phyloP scores from a whole-genome alignment of 1,284 basidiomycete genomes.

The Cystobasidium slooffiae region DNA sequence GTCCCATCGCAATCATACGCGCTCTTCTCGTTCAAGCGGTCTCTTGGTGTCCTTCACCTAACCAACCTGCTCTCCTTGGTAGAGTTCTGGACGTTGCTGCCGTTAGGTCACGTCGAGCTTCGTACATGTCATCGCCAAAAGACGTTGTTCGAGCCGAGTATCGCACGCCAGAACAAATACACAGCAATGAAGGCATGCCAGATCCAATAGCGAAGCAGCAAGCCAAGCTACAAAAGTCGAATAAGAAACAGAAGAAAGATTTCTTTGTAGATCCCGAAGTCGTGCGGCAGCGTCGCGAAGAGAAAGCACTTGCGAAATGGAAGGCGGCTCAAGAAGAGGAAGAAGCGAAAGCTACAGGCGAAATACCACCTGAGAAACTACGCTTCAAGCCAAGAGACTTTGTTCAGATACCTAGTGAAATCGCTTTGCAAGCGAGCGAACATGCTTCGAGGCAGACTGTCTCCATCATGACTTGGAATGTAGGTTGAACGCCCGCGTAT shows the following conservation, averaged over 20 bases:
- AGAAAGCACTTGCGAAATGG: conserved; percentile 31
- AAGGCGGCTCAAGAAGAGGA: conserved; percentile 22
- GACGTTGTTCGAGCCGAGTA: conserved; percentile 14
- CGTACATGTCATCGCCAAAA: not conserved
- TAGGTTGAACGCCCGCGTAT: conserved; percentile 26
- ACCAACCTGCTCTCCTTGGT: not conserved
- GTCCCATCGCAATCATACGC: no score
- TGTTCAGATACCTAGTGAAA: not conserved
- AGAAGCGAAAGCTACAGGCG: conserved; percentile 7
- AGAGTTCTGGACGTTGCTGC: not conserved
- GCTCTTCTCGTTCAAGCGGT: no score
- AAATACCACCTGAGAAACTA: conserved; percentile 11
- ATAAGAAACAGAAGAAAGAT: conserved; percentile 25
- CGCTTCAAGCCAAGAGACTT: conserved; percentile 24
- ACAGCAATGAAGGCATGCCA: conserved; percentile 13
- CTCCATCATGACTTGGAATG: conserved; percentile 51
- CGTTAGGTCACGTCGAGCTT: not conserved
- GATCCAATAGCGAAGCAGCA: not conserved
- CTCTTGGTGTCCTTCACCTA: no score
- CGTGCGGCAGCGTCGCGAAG: conserved; percentile 25
- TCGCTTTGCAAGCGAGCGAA: not conserved
- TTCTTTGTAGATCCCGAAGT: conserved; percentile 40
- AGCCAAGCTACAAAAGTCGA: not conserved
- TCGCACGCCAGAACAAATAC: not conserved
- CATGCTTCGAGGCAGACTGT: conserved; percentile 20